These are phyloP conservation scores for Debaryomycetaceae sp. DNA, from an alignment of 1,139 yeast species.

Conservation along the genomic window DNA sequence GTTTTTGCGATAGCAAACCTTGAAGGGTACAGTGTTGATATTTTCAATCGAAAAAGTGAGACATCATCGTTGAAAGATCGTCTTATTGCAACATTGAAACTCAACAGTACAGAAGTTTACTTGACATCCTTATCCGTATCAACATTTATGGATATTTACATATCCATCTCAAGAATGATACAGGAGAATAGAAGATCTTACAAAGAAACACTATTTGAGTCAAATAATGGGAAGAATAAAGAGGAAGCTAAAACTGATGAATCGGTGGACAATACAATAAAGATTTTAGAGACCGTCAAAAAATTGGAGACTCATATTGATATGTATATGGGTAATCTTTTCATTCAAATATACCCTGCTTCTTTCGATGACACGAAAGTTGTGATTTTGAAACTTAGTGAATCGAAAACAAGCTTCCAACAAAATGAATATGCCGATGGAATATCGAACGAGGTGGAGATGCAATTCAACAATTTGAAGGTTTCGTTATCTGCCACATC, in stretches of 20 bases:
- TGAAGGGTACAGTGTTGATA: conserved; percentile 48
- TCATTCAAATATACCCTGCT: conserved; percentile 72
- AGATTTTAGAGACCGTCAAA: conserved; percentile 35
- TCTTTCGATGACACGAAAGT: conserved; percentile 74
- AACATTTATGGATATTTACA: conserved; percentile 72
- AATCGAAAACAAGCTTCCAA: conserved; percentile 57
- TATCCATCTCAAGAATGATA: conserved; percentile 66
- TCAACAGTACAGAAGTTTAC: conserved; percentile 58
- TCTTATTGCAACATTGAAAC: conserved; percentile 53
- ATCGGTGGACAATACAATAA: conserved; percentile 8
- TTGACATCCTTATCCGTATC: conserved; percentile 85
- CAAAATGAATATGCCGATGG: conserved; percentile 51
- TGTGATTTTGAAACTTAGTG: conserved; percentile 58
- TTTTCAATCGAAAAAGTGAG: conserved; percentile 66
- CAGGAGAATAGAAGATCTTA: conserved; percentile 73
- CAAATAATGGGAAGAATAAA: conserved; percentile 21
- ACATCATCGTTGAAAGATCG: conserved; percentile 51
- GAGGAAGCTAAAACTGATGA: conserved; percentile 6
- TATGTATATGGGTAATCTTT: conserved; percentile 52
- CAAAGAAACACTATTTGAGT: conserved; percentile 65
- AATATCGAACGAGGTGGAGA: conserved; percentile 46
- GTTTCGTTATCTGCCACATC: conserved; percentile 61
- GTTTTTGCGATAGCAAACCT: conserved; percentile 66
- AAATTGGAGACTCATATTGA: conserved; percentile 58
- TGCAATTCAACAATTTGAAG: conserved; percentile 58